These are phyloP conservation scores for Chaetomium sp. DNA, from an alignment of 2,329 filamentous ascomycete species.

Conservation along the genomic window DNA sequence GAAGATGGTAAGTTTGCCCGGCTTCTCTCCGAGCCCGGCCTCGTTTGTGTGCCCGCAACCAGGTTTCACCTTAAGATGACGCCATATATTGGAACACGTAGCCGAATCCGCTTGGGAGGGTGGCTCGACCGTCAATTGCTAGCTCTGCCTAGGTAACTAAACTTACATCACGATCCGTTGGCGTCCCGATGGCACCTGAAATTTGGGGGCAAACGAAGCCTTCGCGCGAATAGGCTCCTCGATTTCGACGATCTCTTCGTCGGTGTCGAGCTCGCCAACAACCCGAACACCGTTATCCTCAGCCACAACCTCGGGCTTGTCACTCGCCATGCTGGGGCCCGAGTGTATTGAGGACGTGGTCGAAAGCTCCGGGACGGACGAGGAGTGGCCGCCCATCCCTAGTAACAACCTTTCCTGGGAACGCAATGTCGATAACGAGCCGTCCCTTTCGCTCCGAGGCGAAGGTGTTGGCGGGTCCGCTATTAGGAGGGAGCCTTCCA, in stretches of 20 bases:
- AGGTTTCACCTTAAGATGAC: background rate
- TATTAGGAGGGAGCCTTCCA: background rate
- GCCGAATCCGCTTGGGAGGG: background rate
- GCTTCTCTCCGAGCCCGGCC: too few species aligned
- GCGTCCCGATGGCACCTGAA: background rate
- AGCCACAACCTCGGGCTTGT: background rate
- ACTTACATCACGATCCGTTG: background rate
- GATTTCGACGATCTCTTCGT: conserved; percentile 11
- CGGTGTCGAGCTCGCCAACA: conserved; percentile 2
- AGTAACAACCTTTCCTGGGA: conserved; percentile 15
- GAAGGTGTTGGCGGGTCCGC: conserved; percentile 4
- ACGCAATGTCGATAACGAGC: background rate
- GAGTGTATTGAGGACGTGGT: conserved; percentile 15
- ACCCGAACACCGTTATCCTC: conserved; percentile 14
- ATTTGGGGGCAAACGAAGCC: conserved; percentile 10
- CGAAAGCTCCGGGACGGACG: conserved; percentile 13
- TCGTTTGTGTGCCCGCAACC: background rate
- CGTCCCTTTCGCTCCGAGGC: conserved; percentile 2
- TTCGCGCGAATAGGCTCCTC: conserved; percentile 24
- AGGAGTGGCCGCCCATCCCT: conserved; percentile 3
- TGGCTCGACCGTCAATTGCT: background rate
- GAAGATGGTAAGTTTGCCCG: too few species aligned
- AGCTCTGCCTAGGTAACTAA: background rate
- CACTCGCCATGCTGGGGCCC: background rate
- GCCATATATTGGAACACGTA: background rate